Evolutionary conservation across 352 stramenopile genomes (phyloP).

Genomic region (Phytophthora agathidicida): DNA sequence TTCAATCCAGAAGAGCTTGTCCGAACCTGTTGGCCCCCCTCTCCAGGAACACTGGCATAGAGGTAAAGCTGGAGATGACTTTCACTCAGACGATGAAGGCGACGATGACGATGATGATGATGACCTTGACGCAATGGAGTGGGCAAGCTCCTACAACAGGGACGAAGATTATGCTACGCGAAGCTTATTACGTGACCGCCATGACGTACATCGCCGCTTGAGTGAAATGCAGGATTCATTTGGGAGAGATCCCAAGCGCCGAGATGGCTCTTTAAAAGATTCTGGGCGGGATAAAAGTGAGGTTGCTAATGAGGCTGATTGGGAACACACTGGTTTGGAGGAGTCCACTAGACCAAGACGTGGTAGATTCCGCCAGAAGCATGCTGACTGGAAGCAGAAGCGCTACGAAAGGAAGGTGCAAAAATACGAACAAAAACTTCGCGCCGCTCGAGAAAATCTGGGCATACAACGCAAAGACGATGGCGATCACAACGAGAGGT

Average conservation of each 20-base stretch:
- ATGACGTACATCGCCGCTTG: slow-evolving; percentile 10
- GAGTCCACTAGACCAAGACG: not conserved
- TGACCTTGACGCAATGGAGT: not conserved
- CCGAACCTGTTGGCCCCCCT: slow-evolving; percentile 13
- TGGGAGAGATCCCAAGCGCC: not conserved
- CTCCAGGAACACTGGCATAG: slow-evolving; percentile 1
- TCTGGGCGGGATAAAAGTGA: slow-evolving; percentile 1
- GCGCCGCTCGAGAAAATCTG: slow-evolving; percentile 17
- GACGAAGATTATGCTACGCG: not conserved
- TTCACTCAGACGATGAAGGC: slow-evolving; percentile 14
- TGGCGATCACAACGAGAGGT: slow-evolving; percentile 6
- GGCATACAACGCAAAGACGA: slow-evolving; percentile 4
- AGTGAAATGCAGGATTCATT: not conserved
- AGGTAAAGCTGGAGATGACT: not conserved
- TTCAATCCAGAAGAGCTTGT: slow-evolving; percentile 31
- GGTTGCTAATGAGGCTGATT: slow-evolving; percentile 1
- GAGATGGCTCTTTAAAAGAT: not conserved
- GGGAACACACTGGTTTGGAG: not conserved
- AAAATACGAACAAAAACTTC: slow-evolving; percentile 33
- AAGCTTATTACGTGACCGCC: slow-evolving; percentile 1
- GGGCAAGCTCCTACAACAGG: not conserved
- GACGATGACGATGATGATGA: slow-evolving; percentile 1
- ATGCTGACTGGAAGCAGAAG: slow-evolving; percentile 23
- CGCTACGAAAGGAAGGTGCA: slow-evolving; percentile 25
- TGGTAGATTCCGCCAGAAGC: slow-evolving; percentile 9